A percentile compares a stretch with the other conserved stretches of the same genome.
These are phyloP conservation scores for Fusarium agapanthi DNA, from an alignment of 2,329 filamentous ascomycete genomes.

Conservation along the genomic window DNA sequence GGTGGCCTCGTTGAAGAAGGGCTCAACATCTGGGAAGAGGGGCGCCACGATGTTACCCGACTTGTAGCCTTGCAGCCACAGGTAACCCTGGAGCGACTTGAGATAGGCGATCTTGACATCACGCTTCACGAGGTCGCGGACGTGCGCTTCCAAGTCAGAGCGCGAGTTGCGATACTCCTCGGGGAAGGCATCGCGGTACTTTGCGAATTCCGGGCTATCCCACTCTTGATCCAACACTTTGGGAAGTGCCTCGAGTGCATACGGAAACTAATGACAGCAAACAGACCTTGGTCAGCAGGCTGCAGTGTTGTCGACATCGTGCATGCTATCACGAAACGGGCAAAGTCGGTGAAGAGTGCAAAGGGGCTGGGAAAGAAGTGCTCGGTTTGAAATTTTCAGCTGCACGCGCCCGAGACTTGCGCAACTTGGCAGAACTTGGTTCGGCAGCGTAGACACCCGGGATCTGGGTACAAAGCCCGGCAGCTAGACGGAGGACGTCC, in stretches of 20 bases:
- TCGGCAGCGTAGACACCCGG: conserved; percentile 22
- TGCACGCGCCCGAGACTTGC: conserved; percentile 34
- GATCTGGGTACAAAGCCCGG: conserved; percentile 24
- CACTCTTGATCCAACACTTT: conserved; percentile 71
- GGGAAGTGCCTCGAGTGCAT: conserved; percentile 74
- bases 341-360: conserved; percentile 41
- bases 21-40: conserved; percentile 78
- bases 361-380: conserved; percentile 20
- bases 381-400: conserved; percentile 14
- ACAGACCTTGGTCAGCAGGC: conserved; percentile 26
- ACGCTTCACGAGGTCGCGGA: conserved; percentile 73
- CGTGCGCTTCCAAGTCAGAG: conserved; percentile 69
- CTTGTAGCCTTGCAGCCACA: conserved; percentile 80
- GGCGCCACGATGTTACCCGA: conserved; percentile 75
- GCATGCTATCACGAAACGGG: conserved; percentile 9
- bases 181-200: conserved; percentile 77
- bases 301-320: conserved; percentile 25
- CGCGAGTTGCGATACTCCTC: conserved; percentile 67
- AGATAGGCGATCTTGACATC: conserved; percentile 81
- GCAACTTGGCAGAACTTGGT: conserved; percentile 30
- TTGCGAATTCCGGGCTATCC: conserved; percentile 69
- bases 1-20: conserved; percentile 68
- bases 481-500: conserved; percentile 24
- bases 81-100: conserved; percentile 81
- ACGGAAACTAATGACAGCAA: conserved; percentile 70